A percentile compares a stretch with the other conserved stretches of the same genome.
Evolutionary conservation across 2,329 filamentous ascomycete genomes (phyloP).

Genomic region (Aspergillus cejpii): DNA sequence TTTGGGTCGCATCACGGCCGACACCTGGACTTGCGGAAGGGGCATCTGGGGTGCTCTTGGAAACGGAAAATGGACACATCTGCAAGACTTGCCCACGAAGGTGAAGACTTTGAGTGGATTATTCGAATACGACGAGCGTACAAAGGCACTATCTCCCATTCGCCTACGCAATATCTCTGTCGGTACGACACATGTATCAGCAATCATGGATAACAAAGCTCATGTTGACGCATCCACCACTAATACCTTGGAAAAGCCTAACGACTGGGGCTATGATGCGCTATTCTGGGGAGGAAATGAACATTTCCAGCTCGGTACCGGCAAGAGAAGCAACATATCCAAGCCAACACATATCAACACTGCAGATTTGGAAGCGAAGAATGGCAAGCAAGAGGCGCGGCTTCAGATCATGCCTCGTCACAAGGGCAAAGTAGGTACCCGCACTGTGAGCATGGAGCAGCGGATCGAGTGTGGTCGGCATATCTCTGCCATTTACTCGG

Average conservation of each 20-base stretch:
- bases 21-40: slow-evolving; percentile 80
- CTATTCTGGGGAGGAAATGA: slow-evolving; percentile 96
- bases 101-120: slow-evolving; percentile 77
- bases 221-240: slow-evolving; percentile 51
- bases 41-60: slow-evolving; percentile 79
- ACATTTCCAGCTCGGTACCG: slow-evolving; percentile 84
- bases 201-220: slow-evolving; percentile 75
- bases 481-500: slow-evolving; percentile 77
- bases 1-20: slow-evolving; percentile 57
- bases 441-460: slow-evolving; percentile 73
- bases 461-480: slow-evolving; percentile 78
- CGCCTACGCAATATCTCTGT: slow-evolving; percentile 65
- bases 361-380: slow-evolving; percentile 53
- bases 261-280: slow-evolving; percentile 82
- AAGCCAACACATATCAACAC: slow-evolving; percentile 74
- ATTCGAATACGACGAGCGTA: slow-evolving; percentile 76
- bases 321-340: slow-evolving; percentile 73
- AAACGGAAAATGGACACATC: slow-evolving; percentile 82
- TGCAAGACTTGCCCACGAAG: slow-evolving; percentile 69
- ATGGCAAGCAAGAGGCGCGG: slow-evolving; percentile 59
- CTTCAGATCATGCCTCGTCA: slow-evolving; percentile 75
- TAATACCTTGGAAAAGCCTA: slow-evolving; percentile 58
- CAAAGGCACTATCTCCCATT: slow-evolving; percentile 65
- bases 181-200: slow-evolving; percentile 73
- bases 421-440: slow-evolving; percentile 61